These are phyloP conservation scores for Mycena venus DNA, from an alignment of 768 basidiomycete genomes.

Conservation along the genomic window DNA sequence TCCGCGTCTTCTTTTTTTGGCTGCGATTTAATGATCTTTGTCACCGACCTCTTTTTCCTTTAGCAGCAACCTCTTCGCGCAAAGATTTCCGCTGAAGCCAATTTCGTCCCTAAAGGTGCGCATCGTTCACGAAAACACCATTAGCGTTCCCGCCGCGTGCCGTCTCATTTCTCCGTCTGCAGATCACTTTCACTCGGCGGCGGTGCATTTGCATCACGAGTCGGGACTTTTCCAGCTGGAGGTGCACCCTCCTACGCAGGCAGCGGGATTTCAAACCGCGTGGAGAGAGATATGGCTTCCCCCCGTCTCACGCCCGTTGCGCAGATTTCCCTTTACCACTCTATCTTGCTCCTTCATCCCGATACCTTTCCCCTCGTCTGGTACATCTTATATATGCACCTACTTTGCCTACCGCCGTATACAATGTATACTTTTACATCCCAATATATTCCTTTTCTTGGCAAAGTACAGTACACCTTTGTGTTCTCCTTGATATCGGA, in stretches of 20 bases:
- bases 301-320: background rate
- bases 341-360: background rate
- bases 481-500: too few species aligned
- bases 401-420: background rate
- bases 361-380: constrained; percentile 1
- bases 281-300: background rate
- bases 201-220: background rate
- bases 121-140: background rate
- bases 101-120: background rate
- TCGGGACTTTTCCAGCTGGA: background rate
- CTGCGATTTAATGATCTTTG: background rate
- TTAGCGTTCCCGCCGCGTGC: too few species aligned
- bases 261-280: background rate
- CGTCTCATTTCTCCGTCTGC: background rate
- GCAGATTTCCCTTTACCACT: background rate
- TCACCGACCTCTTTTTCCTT: constrained; percentile 5
- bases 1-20: too few species aligned
- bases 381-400: too few species aligned
- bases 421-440: background rate
- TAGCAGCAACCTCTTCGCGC: too few species aligned
- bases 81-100: too few species aligned
- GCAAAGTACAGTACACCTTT: too few species aligned
- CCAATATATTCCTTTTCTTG: background rate
- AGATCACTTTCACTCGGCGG: background rate
- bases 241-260: background rate